These are phyloP conservation scores for Myxozyma lipomycoides DNA, from an alignment of 805 yeast species.

Conservation along the genomic window DNA sequence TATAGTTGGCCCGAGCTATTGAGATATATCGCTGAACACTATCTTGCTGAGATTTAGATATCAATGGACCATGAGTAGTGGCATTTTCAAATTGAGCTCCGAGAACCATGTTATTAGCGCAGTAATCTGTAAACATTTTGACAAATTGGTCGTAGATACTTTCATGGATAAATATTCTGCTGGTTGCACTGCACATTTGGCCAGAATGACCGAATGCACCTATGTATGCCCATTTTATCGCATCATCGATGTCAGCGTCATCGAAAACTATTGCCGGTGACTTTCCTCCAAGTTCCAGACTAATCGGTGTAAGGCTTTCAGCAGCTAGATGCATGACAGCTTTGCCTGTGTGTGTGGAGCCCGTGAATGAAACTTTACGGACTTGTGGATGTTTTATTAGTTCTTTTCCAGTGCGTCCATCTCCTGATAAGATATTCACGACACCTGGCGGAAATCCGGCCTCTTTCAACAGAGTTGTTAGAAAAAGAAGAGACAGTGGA, in stretches of 20 bases:
- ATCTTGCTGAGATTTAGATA: constrained; percentile 69
- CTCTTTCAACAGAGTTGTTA: constrained; percentile 54
- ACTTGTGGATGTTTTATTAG: constrained; percentile 61
- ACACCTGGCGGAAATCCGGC: constrained; percentile 79
- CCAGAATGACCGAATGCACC: constrained; percentile 93
- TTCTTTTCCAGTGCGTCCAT: constrained; percentile 68
- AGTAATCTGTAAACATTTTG: constrained; percentile 50
- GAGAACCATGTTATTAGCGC: constrained; percentile 49
- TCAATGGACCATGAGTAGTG: constrained; percentile 85
- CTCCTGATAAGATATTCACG: constrained; percentile 66
- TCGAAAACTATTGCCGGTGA: constrained; percentile 84
- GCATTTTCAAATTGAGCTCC: constrained; percentile 79
- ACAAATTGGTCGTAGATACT: constrained; percentile 72
- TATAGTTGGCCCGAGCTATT: constrained; percentile 65
- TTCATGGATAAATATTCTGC: constrained; percentile 84
- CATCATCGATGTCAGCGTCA: constrained; percentile 75
- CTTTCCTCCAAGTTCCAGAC: constrained; percentile 94
- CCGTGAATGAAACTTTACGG: constrained; percentile 85
- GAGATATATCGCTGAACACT: constrained; percentile 72
- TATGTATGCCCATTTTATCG: constrained; percentile 65
- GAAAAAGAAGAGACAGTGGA: constrained; percentile 61
- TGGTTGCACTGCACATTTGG: constrained; percentile 93
- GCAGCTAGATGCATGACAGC: constrained; percentile 74
- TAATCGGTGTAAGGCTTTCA: constrained; percentile 66
- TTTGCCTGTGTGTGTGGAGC: constrained; percentile 87